phyloP scores from a whole-genome alignment of 2,329 filamentous ascomycete genomes.

The Dendrostoma leiphaemia region DNA sequence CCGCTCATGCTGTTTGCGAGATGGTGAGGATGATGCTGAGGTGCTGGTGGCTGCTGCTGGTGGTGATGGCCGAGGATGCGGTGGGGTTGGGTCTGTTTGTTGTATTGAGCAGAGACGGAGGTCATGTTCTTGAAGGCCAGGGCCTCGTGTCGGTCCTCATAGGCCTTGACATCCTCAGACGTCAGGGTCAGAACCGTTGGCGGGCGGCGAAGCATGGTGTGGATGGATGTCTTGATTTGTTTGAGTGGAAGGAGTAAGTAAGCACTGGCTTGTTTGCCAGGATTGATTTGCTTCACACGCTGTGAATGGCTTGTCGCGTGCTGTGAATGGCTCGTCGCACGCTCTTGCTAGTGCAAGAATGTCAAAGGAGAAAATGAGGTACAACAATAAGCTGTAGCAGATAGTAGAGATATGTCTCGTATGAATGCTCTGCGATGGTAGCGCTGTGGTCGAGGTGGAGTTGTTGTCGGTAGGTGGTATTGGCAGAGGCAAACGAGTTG shows the following conservation, averaged over 20 bases:
- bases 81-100: background rate
- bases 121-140: slow-evolving; percentile 30
- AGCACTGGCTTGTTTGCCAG: too few relatives aligned
- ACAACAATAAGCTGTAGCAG: too few relatives aligned
- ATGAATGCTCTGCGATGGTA: background rate
- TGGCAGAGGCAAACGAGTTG: background rate
- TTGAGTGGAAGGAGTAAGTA: too few relatives aligned
- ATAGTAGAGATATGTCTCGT: background rate
- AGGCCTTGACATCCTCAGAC: slow-evolving; percentile 66
- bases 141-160: slow-evolving; percentile 58
- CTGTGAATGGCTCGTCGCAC: background rate
- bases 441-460: background rate
- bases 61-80: background rate
- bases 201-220: slow-evolving; percentile 43
- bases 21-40: background rate
- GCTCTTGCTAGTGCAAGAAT: background rate
- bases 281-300: background rate
- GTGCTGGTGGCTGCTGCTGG: background rate
- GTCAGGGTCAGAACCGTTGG: slow-evolving; percentile 68
- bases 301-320: too few relatives aligned
- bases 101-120: slow-evolving; percentile 1
- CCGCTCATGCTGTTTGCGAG: slow-evolving; percentile 6
- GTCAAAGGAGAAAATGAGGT: too few relatives aligned
- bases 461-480: background rate
- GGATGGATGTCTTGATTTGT: background rate